These are phyloP conservation scores for Plicaturopsis crispa DNA, from an alignment of 768 basidiomycete genomes.

Conservation along the genomic window DNA sequence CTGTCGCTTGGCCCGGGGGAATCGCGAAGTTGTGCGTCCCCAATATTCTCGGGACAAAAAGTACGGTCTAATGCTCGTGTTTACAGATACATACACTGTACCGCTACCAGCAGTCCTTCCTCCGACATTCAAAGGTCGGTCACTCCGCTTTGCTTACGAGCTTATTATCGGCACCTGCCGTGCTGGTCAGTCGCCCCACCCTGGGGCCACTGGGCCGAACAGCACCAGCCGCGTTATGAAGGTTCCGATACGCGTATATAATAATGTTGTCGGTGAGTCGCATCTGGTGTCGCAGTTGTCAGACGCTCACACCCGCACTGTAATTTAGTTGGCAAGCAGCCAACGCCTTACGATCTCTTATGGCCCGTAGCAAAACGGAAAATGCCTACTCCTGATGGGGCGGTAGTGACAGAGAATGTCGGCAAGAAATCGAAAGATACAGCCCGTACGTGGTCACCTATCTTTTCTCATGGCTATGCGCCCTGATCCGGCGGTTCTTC, in stretches of 20 bases:
- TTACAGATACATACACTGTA: constrained; percentile 72
- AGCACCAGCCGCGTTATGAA: constrained; percentile 76
- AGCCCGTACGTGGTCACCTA: neutral
- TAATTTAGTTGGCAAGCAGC: constrained; percentile 43
- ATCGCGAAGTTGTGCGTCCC: constrained; percentile 66
- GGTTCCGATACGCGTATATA: constrained; percentile 88
- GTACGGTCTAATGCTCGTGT: neutral
- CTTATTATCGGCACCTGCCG: constrained; percentile 85
- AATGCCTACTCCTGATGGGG: constrained; percentile 21
- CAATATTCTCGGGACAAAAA: constrained; percentile 2
- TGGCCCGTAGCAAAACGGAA: constrained; percentile 58
- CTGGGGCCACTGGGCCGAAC: constrained; percentile 29
- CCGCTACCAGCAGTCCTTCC: constrained; percentile 74
- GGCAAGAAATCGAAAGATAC: neutral
- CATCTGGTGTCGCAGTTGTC: no score
- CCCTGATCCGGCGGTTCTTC: no score
- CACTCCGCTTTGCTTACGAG: constrained; percentile 83
- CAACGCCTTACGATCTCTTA: constrained; percentile 73
- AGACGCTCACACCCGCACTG: no score
- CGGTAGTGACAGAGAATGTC: neutral
- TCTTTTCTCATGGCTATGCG: no score
- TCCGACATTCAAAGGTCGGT: constrained; percentile 83
- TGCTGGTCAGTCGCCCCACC: constrained; percentile 22
- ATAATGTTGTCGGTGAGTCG: constrained; percentile 67
- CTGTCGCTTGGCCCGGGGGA: constrained; percentile 76